These are phyloP conservation scores for Linanthus parryae DNA, from an alignment of 148 eudicot genomes.

Conservation along the genomic window DNA sequence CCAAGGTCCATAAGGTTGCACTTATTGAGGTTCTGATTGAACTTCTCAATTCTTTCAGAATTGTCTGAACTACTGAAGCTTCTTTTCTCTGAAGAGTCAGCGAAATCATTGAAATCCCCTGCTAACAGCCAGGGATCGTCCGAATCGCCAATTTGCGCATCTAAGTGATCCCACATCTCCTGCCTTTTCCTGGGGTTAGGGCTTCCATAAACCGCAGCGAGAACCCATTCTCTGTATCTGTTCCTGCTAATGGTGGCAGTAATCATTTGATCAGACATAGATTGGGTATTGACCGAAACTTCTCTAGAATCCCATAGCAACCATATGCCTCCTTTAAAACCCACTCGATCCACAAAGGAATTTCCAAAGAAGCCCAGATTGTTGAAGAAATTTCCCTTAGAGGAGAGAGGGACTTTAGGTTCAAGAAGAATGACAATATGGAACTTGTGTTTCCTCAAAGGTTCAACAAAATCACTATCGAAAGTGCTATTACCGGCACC, in stretches of 20 bases:
- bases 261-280: neutral
- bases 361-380: neutral
- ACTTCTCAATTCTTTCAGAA: neutral
- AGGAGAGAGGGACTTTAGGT: neutral
- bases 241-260: neutral
- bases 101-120: neutral
- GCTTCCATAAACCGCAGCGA: neutral
- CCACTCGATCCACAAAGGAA: neutral
- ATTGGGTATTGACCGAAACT: neutral
- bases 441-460: neutral
- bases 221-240: neutral
- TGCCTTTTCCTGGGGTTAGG: neutral
- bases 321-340: neutral
- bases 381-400: neutral
- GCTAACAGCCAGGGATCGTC: neutral
- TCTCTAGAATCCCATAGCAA: neutral
- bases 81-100: neutral
- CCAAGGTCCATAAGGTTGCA: constrained; percentile 1
- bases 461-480: neutral
- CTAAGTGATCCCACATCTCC: neutral
- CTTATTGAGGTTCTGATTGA: neutral
- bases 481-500: neutral
- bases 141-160: too few species aligned
- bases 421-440: neutral
- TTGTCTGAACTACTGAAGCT: neutral